These are phyloP conservation scores for Somion occarium DNA, from an alignment of 1,284 basidiomycete genomes.

Conservation along the genomic window DNA sequence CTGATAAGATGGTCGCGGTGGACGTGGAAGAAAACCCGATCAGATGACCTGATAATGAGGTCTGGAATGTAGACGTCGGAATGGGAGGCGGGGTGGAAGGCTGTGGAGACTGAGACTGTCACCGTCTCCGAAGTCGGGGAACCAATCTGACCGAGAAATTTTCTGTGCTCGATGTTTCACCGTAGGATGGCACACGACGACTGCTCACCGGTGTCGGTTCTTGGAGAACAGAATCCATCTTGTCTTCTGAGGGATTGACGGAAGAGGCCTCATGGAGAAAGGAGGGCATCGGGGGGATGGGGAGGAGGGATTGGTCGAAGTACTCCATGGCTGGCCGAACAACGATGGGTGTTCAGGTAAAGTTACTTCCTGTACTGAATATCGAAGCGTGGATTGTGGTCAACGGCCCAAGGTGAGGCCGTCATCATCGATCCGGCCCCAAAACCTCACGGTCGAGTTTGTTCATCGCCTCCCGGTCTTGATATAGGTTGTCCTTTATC, in stretches of 20 bases:
- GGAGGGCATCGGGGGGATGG: neutral
- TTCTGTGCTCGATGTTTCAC: neutral
- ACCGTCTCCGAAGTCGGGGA: neutral
- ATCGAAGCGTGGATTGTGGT: too few relatives aligned
- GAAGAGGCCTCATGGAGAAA: neutral
- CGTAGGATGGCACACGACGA: neutral
- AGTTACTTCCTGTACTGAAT: too few relatives aligned
- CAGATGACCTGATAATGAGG: constrained; percentile 11
- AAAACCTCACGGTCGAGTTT: too few relatives aligned
- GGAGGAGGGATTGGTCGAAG: neutral
- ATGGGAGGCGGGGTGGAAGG: constrained; percentile 24
- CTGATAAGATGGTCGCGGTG: constrained; percentile 45
- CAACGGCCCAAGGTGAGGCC: too few relatives aligned
- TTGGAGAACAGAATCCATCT: neutral
- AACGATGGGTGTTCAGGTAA: too few relatives aligned
- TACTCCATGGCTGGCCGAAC: too few relatives aligned
- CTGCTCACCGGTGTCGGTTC: constrained; percentile 1
- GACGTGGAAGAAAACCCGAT: constrained; percentile 41
- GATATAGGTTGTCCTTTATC: too few relatives aligned
- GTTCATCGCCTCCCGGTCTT: too few relatives aligned
- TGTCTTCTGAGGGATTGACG: neutral
- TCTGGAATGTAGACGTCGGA: constrained; percentile 10
- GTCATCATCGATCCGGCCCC: too few relatives aligned
- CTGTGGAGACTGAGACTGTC: constrained; percentile 23
- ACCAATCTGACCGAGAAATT: neutral